Conservation (phyloP, 345 rosid species). For the Draba incana region DNA sequence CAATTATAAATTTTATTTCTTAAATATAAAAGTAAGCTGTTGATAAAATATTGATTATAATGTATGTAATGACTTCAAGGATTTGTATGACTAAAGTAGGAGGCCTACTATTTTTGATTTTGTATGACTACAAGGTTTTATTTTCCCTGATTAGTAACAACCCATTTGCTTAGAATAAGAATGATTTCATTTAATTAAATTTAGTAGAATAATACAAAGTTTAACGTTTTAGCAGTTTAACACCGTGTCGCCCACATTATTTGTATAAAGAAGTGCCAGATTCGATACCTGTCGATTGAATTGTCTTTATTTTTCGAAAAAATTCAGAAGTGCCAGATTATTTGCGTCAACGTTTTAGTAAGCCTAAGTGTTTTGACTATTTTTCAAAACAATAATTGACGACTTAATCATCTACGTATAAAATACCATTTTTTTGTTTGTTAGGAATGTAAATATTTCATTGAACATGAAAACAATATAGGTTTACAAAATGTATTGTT, state of each 20-base stretch:
- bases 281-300: no score
- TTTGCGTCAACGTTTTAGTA: constrained; percentile 4
- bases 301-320: no score
- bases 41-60: not conserved
- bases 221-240: not conserved
- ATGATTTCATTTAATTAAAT: not conserved
- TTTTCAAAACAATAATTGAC: not conserved
- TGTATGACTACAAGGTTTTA: not conserved
- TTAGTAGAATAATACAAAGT: not conserved
- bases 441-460: no score
- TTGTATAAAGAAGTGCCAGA: constrained; percentile 3
- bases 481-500: no score
- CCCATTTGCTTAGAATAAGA: not conserved
- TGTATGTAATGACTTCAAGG: not conserved
- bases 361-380: constrained; percentile 3
- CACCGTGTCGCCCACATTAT: constrained; percentile 23
- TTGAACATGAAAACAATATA: no score
- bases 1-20: not conserved
- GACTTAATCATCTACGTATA: not conserved
- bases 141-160: no score
- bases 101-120: not conserved
- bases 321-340: not conserved
- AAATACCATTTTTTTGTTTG: no score
- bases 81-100: not conserved
- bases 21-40: not conserved